Evolutionary conservation across 2,329 filamentous ascomycete species (phyloP), one percentile per base, ranked within the genome.

Genomic region (Hypoxylon sp.): DNA sequence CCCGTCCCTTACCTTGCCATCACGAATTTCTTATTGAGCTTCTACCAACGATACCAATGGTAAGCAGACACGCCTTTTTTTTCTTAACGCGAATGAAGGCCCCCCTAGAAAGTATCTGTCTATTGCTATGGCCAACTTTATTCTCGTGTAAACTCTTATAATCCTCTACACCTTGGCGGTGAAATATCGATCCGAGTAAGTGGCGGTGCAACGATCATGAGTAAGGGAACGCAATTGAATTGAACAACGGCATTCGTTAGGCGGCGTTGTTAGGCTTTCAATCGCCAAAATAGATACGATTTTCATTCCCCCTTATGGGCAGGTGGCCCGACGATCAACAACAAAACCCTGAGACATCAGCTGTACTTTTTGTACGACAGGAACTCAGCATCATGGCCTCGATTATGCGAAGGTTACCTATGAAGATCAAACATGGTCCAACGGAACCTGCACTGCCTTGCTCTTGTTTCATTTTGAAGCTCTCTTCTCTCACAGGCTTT

Each of bases 151-250:
- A 46, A 48, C 43, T 56, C 5, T 56, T 21, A 30, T 50, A 13
- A 38, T 36, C 50, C 30, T 46, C 41, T 36, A 36, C 11, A 30
- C 30, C 30, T 28, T 7, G n/a, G 49, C 19, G 17, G 19, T 21
- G 50, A 55, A 41, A 55, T 25, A 34, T 19, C 59, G 49, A 49
- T 36, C 23, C 21, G 13, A 51, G 49, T n/a, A 19, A 60, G 36
- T n/a, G 30, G 52, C 60, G 25, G 60, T 63, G 60, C 45, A 57
- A 63, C 34, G 13, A 48, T 46, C 32, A 43, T 28, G 38, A 32
- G 36, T 17, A 38, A 36, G n/a, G 38, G 11, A 48, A 10, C 21
- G 13, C 23, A 36, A 9, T 21, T 17, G n/a, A 46, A 45, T 30
- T 50, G 34, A 28, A 23, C 13, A 28, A 59, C 23, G 28, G 14